A percentile compares a stretch with the other conserved stretches of the same genome.
phyloP scores from a whole-genome alignment of 2,329 filamentous ascomycete species.

The Fusarium udum region DNA sequence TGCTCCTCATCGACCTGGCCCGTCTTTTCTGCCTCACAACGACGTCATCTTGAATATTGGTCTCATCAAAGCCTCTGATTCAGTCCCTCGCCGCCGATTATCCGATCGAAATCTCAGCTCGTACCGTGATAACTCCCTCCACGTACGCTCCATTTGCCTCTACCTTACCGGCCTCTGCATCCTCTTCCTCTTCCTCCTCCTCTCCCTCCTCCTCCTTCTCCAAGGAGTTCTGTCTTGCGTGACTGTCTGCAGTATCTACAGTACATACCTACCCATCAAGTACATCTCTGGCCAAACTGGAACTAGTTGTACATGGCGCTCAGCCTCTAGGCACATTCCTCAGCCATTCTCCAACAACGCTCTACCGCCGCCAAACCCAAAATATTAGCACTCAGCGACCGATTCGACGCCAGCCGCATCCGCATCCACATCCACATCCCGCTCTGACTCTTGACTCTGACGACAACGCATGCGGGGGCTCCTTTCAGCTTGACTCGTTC shows the following conservation, averaged over 20 bases:
- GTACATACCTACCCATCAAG: background rate
- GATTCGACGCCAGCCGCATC: constrained; percentile 12
- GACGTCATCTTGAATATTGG: constrained; percentile 34
- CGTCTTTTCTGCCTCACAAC: constrained; percentile 23
- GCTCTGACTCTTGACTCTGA: constrained; percentile 8
- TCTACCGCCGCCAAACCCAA: constrained; percentile 26
- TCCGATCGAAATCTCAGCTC: constrained; percentile 22
- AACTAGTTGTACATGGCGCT: constrained; percentile 14
- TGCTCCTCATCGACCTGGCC: constrained; percentile 27
- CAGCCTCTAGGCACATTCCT: constrained; percentile 9
- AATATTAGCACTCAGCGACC: constrained; percentile 3
- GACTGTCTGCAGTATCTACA: constrained; percentile 32
- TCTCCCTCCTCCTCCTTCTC: background rate
- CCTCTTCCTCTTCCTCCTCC: background rate
- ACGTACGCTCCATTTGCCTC: constrained; percentile 5
- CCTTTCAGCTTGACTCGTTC: constrained; percentile 23
- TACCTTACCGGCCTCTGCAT: constrained; percentile 5
- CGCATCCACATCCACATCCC: constrained; percentile 17
- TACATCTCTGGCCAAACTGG: constrained; percentile 4
- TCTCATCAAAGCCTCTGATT: constrained; percentile 24
- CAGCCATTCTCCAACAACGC: constrained; percentile 15
- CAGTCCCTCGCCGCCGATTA: constrained; percentile 28
- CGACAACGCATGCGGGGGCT: constrained; percentile 35
- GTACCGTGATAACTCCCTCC: constrained; percentile 25
- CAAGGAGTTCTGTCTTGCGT: constrained; percentile 23